Evolutionary conservation across 805 yeast species (phyloP).

Genomic region (Pichia manshurica): DNA sequence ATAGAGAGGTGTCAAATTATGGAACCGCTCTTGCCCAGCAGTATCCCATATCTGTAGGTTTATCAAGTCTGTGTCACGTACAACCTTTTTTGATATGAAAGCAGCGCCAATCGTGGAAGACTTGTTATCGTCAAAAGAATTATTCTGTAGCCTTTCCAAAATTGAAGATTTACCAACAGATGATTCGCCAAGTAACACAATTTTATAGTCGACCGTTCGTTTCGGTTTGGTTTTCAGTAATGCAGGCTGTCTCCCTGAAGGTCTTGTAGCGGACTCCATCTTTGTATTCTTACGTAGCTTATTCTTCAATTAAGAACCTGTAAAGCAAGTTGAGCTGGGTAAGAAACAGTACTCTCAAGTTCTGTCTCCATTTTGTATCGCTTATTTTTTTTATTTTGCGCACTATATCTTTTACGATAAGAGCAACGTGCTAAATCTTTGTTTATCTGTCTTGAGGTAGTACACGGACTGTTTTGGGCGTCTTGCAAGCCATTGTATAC

Average conservation of each 20-base stretch:
- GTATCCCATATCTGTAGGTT: slow-evolving; percentile 86
- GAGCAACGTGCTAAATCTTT: too few relatives aligned
- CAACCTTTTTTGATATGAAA: slow-evolving; percentile 75
- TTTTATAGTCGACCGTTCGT: slow-evolving; percentile 30
- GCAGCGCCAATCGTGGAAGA: slow-evolving; percentile 99
- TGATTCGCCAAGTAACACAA: slow-evolving; percentile 43
- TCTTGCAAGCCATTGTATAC: too few relatives aligned
- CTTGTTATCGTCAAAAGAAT: slow-evolving; percentile 68
- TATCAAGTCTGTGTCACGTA: slow-evolving; percentile 26
- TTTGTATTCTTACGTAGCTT: too few relatives aligned
- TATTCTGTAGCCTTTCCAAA: slow-evolving; percentile 69
- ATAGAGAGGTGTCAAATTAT: slow-evolving; percentile 77
- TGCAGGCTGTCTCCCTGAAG: not conserved
- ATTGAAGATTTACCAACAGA: slow-evolving; percentile 68
- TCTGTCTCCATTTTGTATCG: too few relatives aligned
- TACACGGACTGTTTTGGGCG: too few relatives aligned
- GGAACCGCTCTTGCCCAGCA: slow-evolving; percentile 91
- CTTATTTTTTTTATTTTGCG: too few relatives aligned
- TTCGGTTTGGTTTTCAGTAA: slow-evolving; percentile 18
- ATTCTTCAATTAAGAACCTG: too few relatives aligned
- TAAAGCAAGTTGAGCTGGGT: too few relatives aligned
- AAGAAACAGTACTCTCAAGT: too few relatives aligned
- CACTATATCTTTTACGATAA: too few relatives aligned
- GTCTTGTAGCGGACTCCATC: slow-evolving; percentile 3
- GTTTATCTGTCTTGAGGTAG: too few relatives aligned